A percentile compares a stretch with the other conserved stretches of the same genome.
Conservation (phyloP, 2,329 filamentous ascomycete species). For the Exophiala sp. region DNA sequence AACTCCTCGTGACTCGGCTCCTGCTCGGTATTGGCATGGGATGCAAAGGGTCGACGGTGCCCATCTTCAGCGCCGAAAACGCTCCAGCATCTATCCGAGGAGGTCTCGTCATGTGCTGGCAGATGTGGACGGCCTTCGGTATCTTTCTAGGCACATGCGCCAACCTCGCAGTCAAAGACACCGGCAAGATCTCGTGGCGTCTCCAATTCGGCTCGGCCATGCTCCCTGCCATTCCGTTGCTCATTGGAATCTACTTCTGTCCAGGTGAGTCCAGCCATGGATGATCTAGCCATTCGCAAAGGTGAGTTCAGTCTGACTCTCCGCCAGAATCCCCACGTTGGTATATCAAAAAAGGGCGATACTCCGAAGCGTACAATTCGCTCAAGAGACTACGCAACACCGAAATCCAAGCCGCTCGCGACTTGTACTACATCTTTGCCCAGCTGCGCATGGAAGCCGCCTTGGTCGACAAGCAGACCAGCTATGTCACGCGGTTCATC, state of each 20-base stretch:
- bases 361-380: constrained; percentile 30
- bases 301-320: neutral
- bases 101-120: constrained; percentile 77
- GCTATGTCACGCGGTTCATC: constrained; percentile 40
- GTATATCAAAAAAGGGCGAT: constrained; percentile 32
- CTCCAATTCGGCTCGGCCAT: constrained; percentile 60
- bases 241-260: constrained; percentile 55
- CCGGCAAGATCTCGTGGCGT: constrained; percentile 56
- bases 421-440: constrained; percentile 39
- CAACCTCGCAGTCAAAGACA: constrained; percentile 58
- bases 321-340: constrained; percentile 29
- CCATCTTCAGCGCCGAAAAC: constrained; percentile 70
- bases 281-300: neutral
- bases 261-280: constrained; percentile 41
- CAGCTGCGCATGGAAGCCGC: constrained; percentile 29
- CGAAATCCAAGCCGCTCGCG: constrained; percentile 30
- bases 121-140: constrained; percentile 52
- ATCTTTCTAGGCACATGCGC: constrained; percentile 63
- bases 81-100: constrained; percentile 64
- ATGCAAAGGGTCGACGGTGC: constrained; percentile 66
- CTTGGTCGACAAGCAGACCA: constrained; percentile 34
- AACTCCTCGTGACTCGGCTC: constrained; percentile 65
- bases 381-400: constrained; percentile 31
- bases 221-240: constrained; percentile 57
- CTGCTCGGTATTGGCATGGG: constrained; percentile 73